Percentiles rank a stretch among this genome's conserved stretches.
Evolutionary conservation across 192 early-diverging fungal genomes (phyloP).

Genomic region (Allomyces macrogynus): DNA sequence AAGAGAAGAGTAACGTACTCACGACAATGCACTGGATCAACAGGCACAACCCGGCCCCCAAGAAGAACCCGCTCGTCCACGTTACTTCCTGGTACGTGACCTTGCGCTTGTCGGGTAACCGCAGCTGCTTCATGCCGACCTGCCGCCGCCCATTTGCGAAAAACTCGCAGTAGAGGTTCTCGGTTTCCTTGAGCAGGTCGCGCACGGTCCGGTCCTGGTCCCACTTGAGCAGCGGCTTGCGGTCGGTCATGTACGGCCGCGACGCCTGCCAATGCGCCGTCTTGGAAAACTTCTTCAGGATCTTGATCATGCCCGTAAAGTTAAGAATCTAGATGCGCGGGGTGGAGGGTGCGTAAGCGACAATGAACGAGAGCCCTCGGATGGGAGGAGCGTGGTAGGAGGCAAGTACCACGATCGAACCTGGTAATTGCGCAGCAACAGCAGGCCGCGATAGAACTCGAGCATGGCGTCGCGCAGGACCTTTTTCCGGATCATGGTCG

Average conservation of each 20-base stretch:
- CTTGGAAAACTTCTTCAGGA: neutral
- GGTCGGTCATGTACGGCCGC: neutral
- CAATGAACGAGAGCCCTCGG: no score
- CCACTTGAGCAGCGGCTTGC: neutral
- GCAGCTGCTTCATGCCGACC: neutral
- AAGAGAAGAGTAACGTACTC: neutral
- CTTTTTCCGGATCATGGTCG: neutral
- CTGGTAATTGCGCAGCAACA: neutral
- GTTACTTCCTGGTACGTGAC: neutral
- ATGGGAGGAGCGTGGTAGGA: no score
- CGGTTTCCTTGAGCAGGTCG: neutral
- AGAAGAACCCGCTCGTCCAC: neutral
- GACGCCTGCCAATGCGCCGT: neutral
- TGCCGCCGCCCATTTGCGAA: neutral
- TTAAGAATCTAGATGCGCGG: neutral
- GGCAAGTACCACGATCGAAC: no score
- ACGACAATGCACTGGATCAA: neutral
- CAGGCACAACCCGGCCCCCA: neutral
- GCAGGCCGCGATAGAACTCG: neutral
- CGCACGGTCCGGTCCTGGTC: neutral
- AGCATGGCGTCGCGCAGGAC: neutral
- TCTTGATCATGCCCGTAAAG: neutral
- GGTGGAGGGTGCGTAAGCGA: no score
- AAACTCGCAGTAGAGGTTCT: neutral
- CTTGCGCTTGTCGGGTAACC: neutral